Conservation (phyloP, 2,329 filamentous ascomycete species). For the Nannizziopsis arthrosporioides region DNA sequence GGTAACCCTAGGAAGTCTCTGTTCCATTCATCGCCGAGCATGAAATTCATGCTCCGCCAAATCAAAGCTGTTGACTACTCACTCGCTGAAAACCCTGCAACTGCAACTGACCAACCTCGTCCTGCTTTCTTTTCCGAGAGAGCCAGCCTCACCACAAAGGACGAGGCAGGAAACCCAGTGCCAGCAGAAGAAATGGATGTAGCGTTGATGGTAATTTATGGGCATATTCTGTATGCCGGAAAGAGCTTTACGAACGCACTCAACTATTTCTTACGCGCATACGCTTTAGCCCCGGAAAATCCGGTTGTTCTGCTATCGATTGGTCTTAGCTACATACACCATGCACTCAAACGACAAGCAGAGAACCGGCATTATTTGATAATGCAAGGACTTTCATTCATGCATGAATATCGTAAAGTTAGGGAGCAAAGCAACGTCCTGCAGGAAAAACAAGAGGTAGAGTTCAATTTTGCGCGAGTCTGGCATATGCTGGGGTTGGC, state of each 20-base stretch:
- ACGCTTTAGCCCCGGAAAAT: slow-evolving; percentile 61
- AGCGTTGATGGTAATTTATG: slow-evolving; percentile 75
- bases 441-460: slow-evolving; percentile 57
- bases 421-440: slow-evolving; percentile 38
- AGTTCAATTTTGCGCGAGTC: slow-evolving; percentile 66
- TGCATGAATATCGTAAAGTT: slow-evolving; percentile 59
- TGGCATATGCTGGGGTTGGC: slow-evolving; percentile 65
- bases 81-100: slow-evolving; percentile 40
- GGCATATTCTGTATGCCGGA: slow-evolving; percentile 74
- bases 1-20: slow-evolving; percentile 49
- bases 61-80: slow-evolving; percentile 80
- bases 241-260: slow-evolving; percentile 74
- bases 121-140: slow-evolving; percentile 35
- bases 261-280: slow-evolving; percentile 73
- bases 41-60: slow-evolving; percentile 84
- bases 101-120: slow-evolving; percentile 25
- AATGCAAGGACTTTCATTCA: slow-evolving; percentile 70
- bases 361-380: slow-evolving; percentile 84
- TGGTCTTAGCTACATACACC: slow-evolving; percentile 74
- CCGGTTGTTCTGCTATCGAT: slow-evolving; percentile 69
- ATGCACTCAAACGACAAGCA: slow-evolving; percentile 75
- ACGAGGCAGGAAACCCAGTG: slow-evolving; percentile 28
- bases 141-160: slow-evolving; percentile 29
- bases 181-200: slow-evolving; percentile 53
- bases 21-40: slow-evolving; percentile 69